Evolutionary conservation across 1,284 basidiomycete genomes (phyloP), one percentile per base, ranked within the genome.

Genomic region (Cryptococcus sp.): DNA sequence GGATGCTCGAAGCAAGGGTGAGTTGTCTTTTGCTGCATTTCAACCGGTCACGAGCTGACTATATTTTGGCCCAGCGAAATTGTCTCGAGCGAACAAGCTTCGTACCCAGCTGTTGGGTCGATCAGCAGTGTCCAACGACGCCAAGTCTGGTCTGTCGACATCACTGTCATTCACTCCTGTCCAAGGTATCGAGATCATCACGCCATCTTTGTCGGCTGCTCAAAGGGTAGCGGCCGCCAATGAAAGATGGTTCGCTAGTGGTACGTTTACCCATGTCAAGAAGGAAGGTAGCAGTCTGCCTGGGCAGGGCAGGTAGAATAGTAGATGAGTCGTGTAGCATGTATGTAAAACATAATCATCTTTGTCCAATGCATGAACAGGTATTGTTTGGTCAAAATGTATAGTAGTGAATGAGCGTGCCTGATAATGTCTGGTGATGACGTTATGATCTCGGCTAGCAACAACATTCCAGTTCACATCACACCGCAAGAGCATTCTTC

Each of bases 31-130:
- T 34, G 29, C 8, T 13, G 29, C 5, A 34, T 13, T 2, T 34
- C 13, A 2, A 34, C 13, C 29, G 3, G 29, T 5, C 2, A 5
- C 3, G 29, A 34, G 29, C 29, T 34, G 29, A 34, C 13, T 7
- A 34, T 34, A 13, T 2, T 34, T 2, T 34, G 29, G 29, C 13
- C 46, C 71, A 92, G 95, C 93, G 43, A 97, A 97, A 81, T 81
- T 99, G 78, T 95, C 92, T n/a, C 94, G 97, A 79, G 86, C 87
- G 46, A 97, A 97, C 80, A 93, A 93, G 75, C 82, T 94, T 54
- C 87, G 95, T 25, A 93, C 91, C 0, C 89, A 90, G 52, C 83
- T 89, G 26, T 83, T 94, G 58, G 87, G 89, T 48, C 83, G 89
- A 53, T 85, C 87, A 17, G 86, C 87, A 2, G 85, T 87, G 46